Percentiles rank a stretch among this genome's conserved stretches.
These are phyloP conservation scores for Termitomyces sp. DNA, from an alignment of 768 basidiomycete species.

Conservation along the genomic window DNA sequence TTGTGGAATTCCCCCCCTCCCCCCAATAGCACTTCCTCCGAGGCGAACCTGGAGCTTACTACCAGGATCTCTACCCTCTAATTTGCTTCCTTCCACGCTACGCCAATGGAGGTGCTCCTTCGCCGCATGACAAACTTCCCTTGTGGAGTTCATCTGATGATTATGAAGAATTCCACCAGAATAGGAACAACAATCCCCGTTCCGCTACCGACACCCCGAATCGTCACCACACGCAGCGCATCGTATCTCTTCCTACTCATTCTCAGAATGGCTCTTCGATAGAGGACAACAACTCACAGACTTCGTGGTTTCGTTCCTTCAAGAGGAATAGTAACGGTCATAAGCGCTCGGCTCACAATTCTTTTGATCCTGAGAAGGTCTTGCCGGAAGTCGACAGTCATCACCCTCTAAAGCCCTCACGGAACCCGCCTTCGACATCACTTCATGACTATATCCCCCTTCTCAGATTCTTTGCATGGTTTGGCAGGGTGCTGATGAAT, in stretches of 20 bases:
- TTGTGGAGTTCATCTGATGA: constrained; percentile 48
- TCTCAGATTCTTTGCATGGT: constrained; percentile 46
- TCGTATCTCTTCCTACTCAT: constrained; percentile 11
- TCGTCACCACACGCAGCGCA: constrained; percentile 14
- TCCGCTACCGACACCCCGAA: constrained; percentile 7
- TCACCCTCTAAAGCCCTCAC: constrained; percentile 45
- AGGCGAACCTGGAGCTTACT: constrained; percentile 33
- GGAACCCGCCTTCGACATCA: constrained; percentile 49
- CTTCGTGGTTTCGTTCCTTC: constrained; percentile 16
- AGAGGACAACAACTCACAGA: constrained; percentile 18
- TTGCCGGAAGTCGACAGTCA: constrained; percentile 26
- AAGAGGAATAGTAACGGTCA: constrained; percentile 5
- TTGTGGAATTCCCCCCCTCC: neutral
- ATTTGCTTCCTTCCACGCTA: constrained; percentile 64
- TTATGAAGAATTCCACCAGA: constrained; percentile 4
- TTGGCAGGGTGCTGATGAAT: constrained; percentile 22
- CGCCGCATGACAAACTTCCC: constrained; percentile 45
- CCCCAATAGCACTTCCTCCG: constrained; percentile 54
- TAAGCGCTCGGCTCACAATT: constrained; percentile 9
- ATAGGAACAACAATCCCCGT: constrained; percentile 7
- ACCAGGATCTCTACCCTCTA: constrained; percentile 68
- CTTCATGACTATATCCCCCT: constrained; percentile 53
- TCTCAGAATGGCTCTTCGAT: constrained; percentile 5
- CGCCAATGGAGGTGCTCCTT: constrained; percentile 25
- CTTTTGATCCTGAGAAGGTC: constrained; percentile 32